Percentiles rank a stretch among this genome's conserved stretches.
Evolutionary conservation across 192 early-diverging fungal species (phyloP).

Genomic region (Gaertneriomyces sp.): DNA sequence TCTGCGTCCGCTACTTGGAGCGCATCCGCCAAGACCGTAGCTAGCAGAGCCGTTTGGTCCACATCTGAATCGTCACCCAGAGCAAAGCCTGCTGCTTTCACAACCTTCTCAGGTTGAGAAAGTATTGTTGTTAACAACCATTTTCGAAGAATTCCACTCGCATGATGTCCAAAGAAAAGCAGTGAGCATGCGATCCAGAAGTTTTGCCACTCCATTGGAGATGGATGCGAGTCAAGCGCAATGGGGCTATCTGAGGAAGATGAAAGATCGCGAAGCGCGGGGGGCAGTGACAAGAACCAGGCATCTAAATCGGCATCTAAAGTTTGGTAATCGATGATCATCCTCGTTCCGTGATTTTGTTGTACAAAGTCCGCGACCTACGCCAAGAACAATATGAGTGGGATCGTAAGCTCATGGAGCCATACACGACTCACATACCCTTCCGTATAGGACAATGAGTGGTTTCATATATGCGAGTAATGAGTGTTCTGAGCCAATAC

Average conservation of each 20-base stretch:
- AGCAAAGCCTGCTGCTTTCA: conserved; percentile 13
- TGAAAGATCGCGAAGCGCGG: conserved; percentile 9
- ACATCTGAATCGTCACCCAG: not conserved
- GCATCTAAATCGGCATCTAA: conserved; percentile 17
- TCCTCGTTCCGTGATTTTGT: conserved; percentile 8
- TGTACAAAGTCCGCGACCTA: conserved; percentile 6
- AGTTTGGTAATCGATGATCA: conserved; percentile 16
- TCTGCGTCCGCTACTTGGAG: conserved; percentile 14
- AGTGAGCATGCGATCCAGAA: conserved; percentile 18
- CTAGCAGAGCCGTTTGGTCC: not conserved
- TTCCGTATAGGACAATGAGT: conserved; percentile 14
- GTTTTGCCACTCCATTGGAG: not conserved
- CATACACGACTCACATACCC: not conserved
- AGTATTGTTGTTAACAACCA: conserved; percentile 11
- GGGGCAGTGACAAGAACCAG: conserved; percentile 20
- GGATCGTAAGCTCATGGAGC: too few species aligned
- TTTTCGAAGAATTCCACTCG: conserved; percentile 17
- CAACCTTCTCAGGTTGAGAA: conserved; percentile 4
- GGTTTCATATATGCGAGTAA: conserved; percentile 8
- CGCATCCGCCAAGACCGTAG: conserved; percentile 9
- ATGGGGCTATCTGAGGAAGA: not conserved
- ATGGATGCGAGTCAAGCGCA: not conserved
- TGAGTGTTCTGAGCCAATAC: not conserved
- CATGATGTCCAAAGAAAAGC: conserved; percentile 6
- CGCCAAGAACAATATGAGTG: too few species aligned